phyloP scores from a whole-genome alignment of 1,139 yeast genomes.

The Yamadazyma dushanensis region DNA sequence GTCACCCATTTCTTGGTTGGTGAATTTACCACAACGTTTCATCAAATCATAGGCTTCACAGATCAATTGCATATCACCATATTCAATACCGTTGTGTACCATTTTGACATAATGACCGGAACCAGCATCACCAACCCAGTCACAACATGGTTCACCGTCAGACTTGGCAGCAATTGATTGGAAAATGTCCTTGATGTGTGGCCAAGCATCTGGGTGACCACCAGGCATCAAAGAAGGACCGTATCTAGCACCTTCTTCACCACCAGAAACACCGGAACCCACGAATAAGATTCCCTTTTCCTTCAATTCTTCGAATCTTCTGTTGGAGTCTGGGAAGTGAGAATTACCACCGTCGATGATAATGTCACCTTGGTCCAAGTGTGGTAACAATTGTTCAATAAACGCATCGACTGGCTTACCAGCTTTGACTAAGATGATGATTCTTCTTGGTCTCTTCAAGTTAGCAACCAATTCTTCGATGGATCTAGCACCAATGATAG shows the following conservation, averaged over 20 bases:
- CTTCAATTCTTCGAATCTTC: conserved; percentile 90
- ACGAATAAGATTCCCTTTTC: conserved; percentile 87
- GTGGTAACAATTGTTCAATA: conserved; percentile 84
- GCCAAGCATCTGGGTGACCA: conserved; percentile 98
- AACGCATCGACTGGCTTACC: conserved; percentile 93
- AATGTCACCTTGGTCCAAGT: conserved; percentile 95
- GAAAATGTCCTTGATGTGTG: conserved; percentile 94
- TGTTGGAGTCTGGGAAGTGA: conserved; percentile 97
- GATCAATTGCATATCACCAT: conserved; percentile 99
- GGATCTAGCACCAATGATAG: conserved; percentile 94
- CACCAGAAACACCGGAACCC: conserved; percentile 99
- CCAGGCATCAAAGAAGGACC: conserved; percentile 99
- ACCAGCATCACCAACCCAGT: conserved; percentile 99
- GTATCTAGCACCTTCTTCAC: conserved; percentile 99
- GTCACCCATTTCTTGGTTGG: conserved; percentile 90
- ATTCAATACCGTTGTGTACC: conserved; percentile 99
- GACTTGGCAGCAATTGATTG: conserved; percentile 95
- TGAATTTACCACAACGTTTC: conserved; percentile 91
- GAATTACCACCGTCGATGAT: conserved; percentile 99
- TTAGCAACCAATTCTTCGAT: conserved; percentile 83
- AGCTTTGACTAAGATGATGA: conserved; percentile 92
- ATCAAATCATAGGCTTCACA: conserved; percentile 96
- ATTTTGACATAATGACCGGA: conserved; percentile 98
- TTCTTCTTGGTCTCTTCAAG: conserved; percentile 96
- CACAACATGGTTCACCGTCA: conserved; percentile 99